Evolutionary conservation across 75 land plant genomes (phyloP), one percentile per base, ranked within the genome.

Genomic region (Cupressus sempervirens): DNA sequence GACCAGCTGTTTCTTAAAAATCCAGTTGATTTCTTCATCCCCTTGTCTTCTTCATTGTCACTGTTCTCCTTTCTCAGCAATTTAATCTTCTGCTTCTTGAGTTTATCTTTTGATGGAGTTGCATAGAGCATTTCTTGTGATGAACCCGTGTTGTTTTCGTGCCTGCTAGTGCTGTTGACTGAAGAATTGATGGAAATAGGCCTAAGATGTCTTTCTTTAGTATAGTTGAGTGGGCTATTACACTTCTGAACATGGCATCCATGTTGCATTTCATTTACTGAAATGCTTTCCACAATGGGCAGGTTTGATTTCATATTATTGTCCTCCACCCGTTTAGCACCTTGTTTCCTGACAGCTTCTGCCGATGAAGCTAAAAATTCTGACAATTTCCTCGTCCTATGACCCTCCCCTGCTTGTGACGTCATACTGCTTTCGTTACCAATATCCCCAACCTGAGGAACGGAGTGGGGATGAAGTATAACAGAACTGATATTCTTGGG

Each of bases 1-100:
- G 81, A 79, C 50, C 81, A 79, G 81, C 48, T 79, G 10, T 45
- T 79, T 79, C 81, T 45, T 26, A 79, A 14, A 79, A 79, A 79
- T 43, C 32, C 40, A 15, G 40, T 77, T 77, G 45, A 40, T 20
- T 77, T 41, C 36, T 74, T 74, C 2, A 36, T 4, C 29, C 18
- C 26, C 46, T 41, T 40, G n/a, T 77, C 45, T 18, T 7, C 45
- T 79, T 41, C 50, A 77, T 40, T 20, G n/a, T 77, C 48, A 41
- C 48, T 77, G 46, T 77, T 77, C 43, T 41, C 80, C 81, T 79
- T 41, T 79, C 81, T 79, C 48, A 45, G 41, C 29, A 45, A 43
- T 9, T 41, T 35, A 26, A n/a, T 43, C 7, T 77, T 76, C 45
- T 76, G 36, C 38, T 38, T 76, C 40, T 76, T 16, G 20, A 35